Conservation (phyloP, 176 grass and related monocot species). For the Echinochloa phyllopogon region DNA sequence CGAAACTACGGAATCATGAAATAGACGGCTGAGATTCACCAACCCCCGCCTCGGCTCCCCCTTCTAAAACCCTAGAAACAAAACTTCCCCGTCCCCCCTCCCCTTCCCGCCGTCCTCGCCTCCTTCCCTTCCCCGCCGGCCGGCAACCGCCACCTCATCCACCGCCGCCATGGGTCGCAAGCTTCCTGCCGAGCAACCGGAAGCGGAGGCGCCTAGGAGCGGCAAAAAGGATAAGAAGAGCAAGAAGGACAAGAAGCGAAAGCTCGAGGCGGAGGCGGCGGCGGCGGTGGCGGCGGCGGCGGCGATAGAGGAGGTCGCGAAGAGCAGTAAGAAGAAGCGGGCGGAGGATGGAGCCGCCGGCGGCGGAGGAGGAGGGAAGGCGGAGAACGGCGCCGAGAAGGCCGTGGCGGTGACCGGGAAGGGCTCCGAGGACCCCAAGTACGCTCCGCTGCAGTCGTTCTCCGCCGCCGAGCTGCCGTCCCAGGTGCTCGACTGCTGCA, state of each 20-base stretch:
- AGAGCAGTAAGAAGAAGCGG: slow-evolving; percentile 41
- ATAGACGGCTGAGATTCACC: slow-evolving; percentile 30
- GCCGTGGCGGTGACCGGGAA: slow-evolving; percentile 71
- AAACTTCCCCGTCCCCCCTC: not conserved
- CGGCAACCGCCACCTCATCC: not conserved
- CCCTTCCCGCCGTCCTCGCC: not conserved
- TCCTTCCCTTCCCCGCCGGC: not conserved
- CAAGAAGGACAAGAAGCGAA: slow-evolving; percentile 66
- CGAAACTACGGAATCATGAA: not conserved
- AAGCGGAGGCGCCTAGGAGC: slow-evolving; percentile 30
- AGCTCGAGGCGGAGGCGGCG: slow-evolving; percentile 30
- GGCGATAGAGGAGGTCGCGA: slow-evolving; percentile 23
- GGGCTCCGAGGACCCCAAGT: slow-evolving; percentile 60
- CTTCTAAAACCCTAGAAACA: slow-evolving; percentile 48
- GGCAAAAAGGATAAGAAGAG: slow-evolving; percentile 53
- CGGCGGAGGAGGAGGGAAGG: slow-evolving; percentile 14
- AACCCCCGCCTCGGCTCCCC: not conserved
- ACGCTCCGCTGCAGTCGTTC: slow-evolving; percentile 72
- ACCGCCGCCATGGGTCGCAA: slow-evolving; percentile 43
- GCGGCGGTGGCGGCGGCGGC: not conserved
- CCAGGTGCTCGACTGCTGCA: slow-evolving; percentile 83
- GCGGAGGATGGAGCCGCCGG: not conserved
- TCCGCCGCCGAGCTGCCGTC: slow-evolving; percentile 64
- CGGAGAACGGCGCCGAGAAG: slow-evolving; percentile 34
- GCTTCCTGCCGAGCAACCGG: slow-evolving; percentile 30